Percentiles rank a stretch among this genome's conserved stretches.
These are phyloP conservation scores for Aspergillus panamensis DNA, from an alignment of 495 filamentous ascomycete species.

Conservation along the genomic window DNA sequence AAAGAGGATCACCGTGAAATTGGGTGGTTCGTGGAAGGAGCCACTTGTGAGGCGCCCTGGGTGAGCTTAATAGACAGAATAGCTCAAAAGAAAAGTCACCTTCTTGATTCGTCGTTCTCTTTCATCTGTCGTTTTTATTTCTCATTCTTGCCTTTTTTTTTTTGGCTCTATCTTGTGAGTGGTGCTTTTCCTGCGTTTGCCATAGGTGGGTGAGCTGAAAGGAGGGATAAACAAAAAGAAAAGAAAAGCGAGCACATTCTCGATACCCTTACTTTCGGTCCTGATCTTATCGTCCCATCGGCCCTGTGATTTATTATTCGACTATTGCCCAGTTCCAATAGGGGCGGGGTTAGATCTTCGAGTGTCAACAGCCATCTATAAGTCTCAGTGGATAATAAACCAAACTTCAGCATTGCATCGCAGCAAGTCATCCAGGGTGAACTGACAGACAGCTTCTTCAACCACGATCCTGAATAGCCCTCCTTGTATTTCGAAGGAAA, in stretches of 20 bases:
- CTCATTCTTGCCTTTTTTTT: background rate
- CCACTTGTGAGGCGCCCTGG: background rate
- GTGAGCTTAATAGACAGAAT: constrained; percentile 13
- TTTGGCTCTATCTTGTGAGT: too few relatives aligned
- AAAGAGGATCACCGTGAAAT: background rate
- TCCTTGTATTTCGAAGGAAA: background rate
- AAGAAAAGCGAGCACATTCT: background rate
- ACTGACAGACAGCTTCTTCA: background rate
- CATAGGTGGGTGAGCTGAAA: constrained; percentile 1
- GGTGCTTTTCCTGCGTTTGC: background rate
- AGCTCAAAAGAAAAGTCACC: background rate
- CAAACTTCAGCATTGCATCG: background rate
- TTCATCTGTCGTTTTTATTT: background rate
- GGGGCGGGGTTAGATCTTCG: background rate
- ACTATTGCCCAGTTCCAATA: constrained; percentile 6
- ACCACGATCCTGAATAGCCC: background rate
- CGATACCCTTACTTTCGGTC: background rate
- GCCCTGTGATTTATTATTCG: background rate
- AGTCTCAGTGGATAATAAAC: constrained; percentile 2
- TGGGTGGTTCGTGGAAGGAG: background rate
- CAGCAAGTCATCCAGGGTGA: background rate
- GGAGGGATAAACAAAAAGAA: background rate
- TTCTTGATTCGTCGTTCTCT: background rate
- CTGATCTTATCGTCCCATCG: constrained; percentile 7
- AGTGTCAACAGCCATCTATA: background rate